Evolutionary conservation across 768 basidiomycete species (phyloP).

Genomic region (Mycena vulgaris): DNA sequence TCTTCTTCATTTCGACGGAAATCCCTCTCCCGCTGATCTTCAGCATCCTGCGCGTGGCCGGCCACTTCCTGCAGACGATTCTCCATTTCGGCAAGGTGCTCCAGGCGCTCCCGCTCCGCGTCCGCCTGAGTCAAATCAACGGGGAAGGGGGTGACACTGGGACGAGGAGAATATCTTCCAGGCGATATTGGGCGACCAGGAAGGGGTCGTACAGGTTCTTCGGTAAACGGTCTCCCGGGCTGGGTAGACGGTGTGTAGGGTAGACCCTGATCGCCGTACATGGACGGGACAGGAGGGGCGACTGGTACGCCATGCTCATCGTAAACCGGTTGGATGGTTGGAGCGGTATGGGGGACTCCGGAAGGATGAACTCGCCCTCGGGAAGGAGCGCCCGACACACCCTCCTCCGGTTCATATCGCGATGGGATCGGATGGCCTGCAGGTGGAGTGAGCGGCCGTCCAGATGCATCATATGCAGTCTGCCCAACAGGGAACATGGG

Average conservation of each 20-base stretch:
- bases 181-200: constrained; percentile 36
- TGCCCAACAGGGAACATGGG: constrained; percentile 15
- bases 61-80: constrained; percentile 63
- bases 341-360: constrained; percentile 1
- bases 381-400: background rate
- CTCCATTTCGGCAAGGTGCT: constrained; percentile 72
- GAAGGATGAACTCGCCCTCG: constrained; percentile 2
- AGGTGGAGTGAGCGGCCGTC: constrained; percentile 27
- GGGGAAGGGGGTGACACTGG: constrained; percentile 54
- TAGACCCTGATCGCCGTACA: constrained; percentile 10
- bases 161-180: constrained; percentile 44
- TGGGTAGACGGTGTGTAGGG: too few species aligned
- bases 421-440: background rate
- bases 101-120: constrained; percentile 66
- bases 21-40: constrained; percentile 74
- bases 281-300: background rate
- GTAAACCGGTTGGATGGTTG: constrained; percentile 2
- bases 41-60: constrained; percentile 69
- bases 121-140: constrained; percentile 57
- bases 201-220: constrained; percentile 24
- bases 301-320: constrained; percentile 9
- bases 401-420: constrained; percentile 20
- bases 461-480: constrained; percentile 23
- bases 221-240: background rate
- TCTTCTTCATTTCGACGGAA: constrained; percentile 79